Percentiles rank a stretch among this genome's conserved stretches.
Evolutionary conservation across 352 stramenopile species (phyloP).

Genomic region (Phytopythium oedochilum): DNA sequence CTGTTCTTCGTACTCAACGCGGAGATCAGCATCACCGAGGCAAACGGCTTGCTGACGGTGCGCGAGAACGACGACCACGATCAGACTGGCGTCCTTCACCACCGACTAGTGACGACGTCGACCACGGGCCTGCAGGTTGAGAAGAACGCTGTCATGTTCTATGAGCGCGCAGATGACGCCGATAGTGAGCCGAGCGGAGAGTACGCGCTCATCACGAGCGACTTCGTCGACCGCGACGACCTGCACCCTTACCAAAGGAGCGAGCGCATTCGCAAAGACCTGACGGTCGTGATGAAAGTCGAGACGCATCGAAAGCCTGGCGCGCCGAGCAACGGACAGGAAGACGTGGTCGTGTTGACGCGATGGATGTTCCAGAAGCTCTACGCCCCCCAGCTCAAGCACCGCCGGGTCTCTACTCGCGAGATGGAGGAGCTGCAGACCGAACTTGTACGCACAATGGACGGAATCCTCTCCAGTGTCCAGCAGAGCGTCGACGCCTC

Average conservation of each 20-base stretch:
- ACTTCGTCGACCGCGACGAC: constrained; percentile 24
- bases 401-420: not conserved
- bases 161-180: constrained; percentile 7
- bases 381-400: not conserved
- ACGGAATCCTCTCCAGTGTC: not conserved
- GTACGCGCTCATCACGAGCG: constrained; percentile 16
- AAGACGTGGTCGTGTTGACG: not conserved
- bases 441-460: not conserved
- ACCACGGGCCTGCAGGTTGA: constrained; percentile 14
- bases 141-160: constrained; percentile 33
- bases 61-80: constrained; percentile 28
- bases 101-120: constrained; percentile 20
- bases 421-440: constrained; percentile 1
- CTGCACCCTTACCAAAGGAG: constrained; percentile 17
- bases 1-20: constrained; percentile 38
- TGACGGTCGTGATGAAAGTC: constrained; percentile 17
- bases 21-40: constrained; percentile 36
- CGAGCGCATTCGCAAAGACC: constrained; percentile 20
- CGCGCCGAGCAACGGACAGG: not conserved
- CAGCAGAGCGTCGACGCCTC: not conserved
- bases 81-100: constrained; percentile 15
- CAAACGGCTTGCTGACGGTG: constrained; percentile 25
- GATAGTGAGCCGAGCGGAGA: constrained; percentile 3
- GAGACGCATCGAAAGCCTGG: not conserved
- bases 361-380: constrained; percentile 1